Evolutionary conservation across 176 grass and related monocot genomes (phyloP).

Genomic region (Elymus sibiricus): DNA sequence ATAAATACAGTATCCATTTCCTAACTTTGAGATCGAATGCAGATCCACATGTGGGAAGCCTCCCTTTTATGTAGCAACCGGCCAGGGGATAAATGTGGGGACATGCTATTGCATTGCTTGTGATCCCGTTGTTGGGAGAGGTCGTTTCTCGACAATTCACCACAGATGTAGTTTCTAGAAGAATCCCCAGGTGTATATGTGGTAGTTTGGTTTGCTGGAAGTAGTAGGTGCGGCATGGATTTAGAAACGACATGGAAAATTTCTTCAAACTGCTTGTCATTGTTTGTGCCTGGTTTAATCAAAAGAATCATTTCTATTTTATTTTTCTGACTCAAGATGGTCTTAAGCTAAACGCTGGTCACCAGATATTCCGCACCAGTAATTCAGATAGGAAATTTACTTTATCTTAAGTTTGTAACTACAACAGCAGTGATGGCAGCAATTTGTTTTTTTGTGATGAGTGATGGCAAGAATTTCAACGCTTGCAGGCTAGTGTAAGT

Average conservation of each 20-base stretch:
- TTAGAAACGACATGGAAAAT: not conserved
- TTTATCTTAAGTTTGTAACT: not conserved
- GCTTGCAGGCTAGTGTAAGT: not conserved
- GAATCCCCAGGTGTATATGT: slow-evolving; percentile 9
- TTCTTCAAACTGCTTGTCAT: not conserved
- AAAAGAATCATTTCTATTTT: not conserved
- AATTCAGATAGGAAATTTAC: not conserved
- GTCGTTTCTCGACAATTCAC: not conserved
- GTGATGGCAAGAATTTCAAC: not conserved
- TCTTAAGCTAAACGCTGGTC: not conserved
- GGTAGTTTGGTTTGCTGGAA: slow-evolving; percentile 11
- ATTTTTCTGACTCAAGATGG: no score
- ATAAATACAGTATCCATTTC: not conserved
- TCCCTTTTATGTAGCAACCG: not conserved
- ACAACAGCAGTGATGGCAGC: not conserved
- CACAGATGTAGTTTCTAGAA: slow-evolving; percentile 14
- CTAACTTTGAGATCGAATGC: slow-evolving; percentile 15
- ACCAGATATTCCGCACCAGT: not conserved
- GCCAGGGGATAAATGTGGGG: slow-evolving; percentile 19
- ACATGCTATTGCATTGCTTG: not conserved
- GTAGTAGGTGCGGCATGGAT: not conserved
- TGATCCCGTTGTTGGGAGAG: not conserved
- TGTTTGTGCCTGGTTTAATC: not conserved
- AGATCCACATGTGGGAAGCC: slow-evolving; percentile 13
- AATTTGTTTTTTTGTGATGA: not conserved